A percentile compares a stretch with the other conserved stretches of the same genome.
phyloP scores from a whole-genome alignment of 179 eudicot genomes.

The Camellia oleifera region DNA sequence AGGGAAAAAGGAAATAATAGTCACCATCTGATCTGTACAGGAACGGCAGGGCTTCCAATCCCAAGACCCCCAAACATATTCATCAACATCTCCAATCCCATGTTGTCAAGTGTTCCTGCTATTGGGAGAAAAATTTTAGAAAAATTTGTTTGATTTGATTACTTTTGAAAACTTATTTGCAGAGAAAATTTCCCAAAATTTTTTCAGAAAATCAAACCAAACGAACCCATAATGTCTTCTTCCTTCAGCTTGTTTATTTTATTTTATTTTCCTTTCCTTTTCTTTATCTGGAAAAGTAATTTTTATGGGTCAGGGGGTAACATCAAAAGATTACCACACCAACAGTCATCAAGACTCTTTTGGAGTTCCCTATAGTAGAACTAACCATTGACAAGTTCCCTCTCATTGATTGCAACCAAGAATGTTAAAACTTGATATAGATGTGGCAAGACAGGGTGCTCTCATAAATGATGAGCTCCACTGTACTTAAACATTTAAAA shows the following conservation, averaged over 20 bases:
- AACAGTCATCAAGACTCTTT: background rate
- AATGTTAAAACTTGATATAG: background rate
- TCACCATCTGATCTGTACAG: conserved; percentile 58
- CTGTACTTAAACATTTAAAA: background rate
- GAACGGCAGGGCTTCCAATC: conserved; percentile 52
- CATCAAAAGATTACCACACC: background rate
- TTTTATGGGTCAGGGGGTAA: background rate
- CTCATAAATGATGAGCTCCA: background rate
- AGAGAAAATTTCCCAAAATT: no score
- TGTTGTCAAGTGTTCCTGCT: conserved; percentile 28
- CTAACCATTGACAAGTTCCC: background rate
- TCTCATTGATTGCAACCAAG: background rate
- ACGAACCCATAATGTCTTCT: background rate
- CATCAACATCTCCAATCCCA: conserved; percentile 78
- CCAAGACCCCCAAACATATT: conserved; percentile 98
- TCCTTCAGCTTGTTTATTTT: background rate
- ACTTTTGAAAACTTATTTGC: no score
- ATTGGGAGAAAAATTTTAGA: background rate
- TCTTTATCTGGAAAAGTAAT: background rate
- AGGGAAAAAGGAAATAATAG: conserved; percentile 6
- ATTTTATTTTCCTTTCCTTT: background rate
- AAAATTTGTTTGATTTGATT: no score
- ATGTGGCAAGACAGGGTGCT: background rate
- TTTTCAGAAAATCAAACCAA: no score
- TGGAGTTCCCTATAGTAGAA: background rate